These are phyloP conservation scores for Penicillium angulare DNA, from an alignment of 495 filamentous ascomycete genomes.

Conservation along the genomic window DNA sequence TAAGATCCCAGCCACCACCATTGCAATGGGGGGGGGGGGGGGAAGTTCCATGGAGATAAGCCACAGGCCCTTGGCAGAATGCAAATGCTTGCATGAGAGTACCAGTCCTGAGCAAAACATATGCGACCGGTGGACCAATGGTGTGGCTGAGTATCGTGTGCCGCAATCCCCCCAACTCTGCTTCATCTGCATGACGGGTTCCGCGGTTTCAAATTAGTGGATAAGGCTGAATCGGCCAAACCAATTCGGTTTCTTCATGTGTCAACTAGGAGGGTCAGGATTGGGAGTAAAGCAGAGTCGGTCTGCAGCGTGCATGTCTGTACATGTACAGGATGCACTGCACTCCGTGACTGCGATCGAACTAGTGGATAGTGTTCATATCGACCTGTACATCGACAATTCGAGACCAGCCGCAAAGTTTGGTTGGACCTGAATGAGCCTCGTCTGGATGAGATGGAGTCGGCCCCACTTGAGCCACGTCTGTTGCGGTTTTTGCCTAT, in stretches of 20 bases:
- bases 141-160: background rate
- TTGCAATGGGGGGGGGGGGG: too few relatives aligned
- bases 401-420: background rate
- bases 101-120: too few relatives aligned
- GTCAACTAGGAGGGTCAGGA: too few relatives aligned
- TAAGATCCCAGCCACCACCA: constrained; percentile 3
- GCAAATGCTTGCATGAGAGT: too few relatives aligned
- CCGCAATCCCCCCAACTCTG: background rate
- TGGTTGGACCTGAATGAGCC: background rate
- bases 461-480: background rate
- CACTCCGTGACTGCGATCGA: background rate
- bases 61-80: background rate
- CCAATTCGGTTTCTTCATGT: too few relatives aligned
- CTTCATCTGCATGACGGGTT: too few relatives aligned
- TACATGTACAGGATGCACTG: background rate
- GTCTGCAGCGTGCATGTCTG: too few relatives aligned
- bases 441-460: background rate
- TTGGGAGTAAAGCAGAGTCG: too few relatives aligned
- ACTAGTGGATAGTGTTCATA: background rate
- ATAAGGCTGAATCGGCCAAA: constrained; percentile 1
- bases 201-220: constrained; percentile 1
- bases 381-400: background rate
- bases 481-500: background rate
- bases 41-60: background rate
- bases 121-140: background rate